phyloP scores from a whole-genome alignment of 768 basidiomycete genomes.

The Hemileccinum impolitum region DNA sequence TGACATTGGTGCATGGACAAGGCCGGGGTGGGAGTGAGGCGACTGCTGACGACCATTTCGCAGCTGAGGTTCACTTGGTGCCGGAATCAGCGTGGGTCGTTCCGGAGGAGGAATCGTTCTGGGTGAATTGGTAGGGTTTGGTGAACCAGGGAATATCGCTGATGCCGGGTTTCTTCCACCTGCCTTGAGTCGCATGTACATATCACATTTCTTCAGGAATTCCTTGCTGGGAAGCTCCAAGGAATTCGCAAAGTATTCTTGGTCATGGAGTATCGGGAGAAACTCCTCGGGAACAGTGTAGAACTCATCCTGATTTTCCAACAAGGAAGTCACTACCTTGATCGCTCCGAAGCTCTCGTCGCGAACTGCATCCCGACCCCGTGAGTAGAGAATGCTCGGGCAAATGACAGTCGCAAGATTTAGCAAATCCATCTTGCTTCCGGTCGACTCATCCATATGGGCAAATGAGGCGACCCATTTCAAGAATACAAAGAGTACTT shows the following conservation, averaged over 20 bases:
- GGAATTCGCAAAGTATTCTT: slow-evolving; percentile 86
- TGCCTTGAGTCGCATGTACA: slow-evolving; percentile 75
- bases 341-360: slow-evolving; percentile 94
- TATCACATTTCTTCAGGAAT: slow-evolving; percentile 91
- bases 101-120: slow-evolving; percentile 40
- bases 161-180: slow-evolving; percentile 46
- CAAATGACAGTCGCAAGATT: slow-evolving; percentile 97
- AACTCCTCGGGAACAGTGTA: slow-evolving; percentile 95
- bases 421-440: slow-evolving; percentile 95
- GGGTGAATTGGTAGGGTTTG: slow-evolving; percentile 17
- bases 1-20: slow-evolving; percentile 42
- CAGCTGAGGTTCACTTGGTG: slow-evolving; percentile 36
- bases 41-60: slow-evolving; percentile 41
- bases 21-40: slow-evolving; percentile 38
- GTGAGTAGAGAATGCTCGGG: slow-evolving; percentile 94
- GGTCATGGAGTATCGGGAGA: slow-evolving; percentile 79
- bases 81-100: slow-evolving; percentile 40
- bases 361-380: slow-evolving; percentile 77
- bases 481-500: slow-evolving; percentile 95
- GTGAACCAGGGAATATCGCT: slow-evolving; percentile 29
- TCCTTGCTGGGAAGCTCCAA: slow-evolving; percentile 92
- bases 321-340: slow-evolving; percentile 75
- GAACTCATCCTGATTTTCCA: slow-evolving; percentile 94
- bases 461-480: slow-evolving; percentile 99
- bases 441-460: slow-evolving; percentile 95